These are phyloP conservation scores for Glycine soja DNA, from an alignment of 306 rosid species.

Conservation along the genomic window DNA sequence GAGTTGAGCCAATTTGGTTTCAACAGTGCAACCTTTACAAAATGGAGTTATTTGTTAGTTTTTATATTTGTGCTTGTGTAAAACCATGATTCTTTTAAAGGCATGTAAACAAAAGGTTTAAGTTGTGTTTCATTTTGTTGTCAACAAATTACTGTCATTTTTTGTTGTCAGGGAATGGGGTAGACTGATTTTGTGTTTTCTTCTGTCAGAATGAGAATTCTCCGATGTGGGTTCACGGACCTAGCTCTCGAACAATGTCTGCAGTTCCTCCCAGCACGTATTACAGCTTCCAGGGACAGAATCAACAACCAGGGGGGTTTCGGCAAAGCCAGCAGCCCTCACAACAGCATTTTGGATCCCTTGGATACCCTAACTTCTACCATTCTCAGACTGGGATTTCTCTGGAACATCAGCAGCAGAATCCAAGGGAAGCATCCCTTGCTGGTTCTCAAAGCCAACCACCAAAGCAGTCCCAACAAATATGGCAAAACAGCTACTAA, in stretches of 20 bases:
- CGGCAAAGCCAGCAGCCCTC: constrained; percentile 96
- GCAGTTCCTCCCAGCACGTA: constrained; percentile 84
- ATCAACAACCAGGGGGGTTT: constrained; percentile 76
- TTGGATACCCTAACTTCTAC: constrained; percentile 80
- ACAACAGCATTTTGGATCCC: constrained; percentile 71
- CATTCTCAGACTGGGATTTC: constrained; percentile 87
- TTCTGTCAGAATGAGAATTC: constrained; percentile 82
- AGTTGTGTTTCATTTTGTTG: too few species aligned
- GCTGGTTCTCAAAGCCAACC: constrained; percentile 81
- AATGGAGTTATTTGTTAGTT: neutral
- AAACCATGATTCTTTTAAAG: too few species aligned
- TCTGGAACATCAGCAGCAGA: constrained; percentile 88
- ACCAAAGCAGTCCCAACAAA: constrained; percentile 91
- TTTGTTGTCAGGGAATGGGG: too few species aligned
- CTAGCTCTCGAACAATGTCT: constrained; percentile 90
- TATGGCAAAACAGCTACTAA: constrained; percentile 98
- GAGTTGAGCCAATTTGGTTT: neutral
- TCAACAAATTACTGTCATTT: too few species aligned
- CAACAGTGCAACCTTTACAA: neutral
- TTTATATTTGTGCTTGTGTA: too few species aligned
- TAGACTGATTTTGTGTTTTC: neutral
- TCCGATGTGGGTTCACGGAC: constrained; percentile 97
- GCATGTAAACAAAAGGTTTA: too few species aligned
- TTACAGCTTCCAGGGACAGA: constrained; percentile 96
- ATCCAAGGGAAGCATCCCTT: constrained; percentile 77